Conservation (phyloP, 441 rosid genomes). For the Oxalis stricta region DNA sequence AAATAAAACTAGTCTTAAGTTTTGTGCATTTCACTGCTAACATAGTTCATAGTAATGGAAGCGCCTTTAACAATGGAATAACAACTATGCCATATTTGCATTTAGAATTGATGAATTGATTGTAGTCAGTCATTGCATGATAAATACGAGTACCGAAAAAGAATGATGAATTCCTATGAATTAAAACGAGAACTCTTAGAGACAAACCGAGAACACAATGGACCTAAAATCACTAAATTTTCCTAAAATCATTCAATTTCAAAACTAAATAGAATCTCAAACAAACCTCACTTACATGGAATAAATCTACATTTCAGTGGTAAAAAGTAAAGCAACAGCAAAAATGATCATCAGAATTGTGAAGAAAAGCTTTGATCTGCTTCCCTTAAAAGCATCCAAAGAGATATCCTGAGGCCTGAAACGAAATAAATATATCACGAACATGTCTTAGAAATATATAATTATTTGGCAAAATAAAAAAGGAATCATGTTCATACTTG, state of each 20-base stretch:
- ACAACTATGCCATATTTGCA: constrained; percentile 6
- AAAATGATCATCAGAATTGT: constrained; percentile 17
- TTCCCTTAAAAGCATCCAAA: constrained; percentile 22
- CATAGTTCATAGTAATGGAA: too few relatives aligned
- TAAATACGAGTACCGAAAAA: constrained; percentile 19
- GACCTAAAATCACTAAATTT: constrained; percentile 18
- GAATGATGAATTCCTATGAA: constrained; percentile 23
- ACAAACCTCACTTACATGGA: constrained; percentile 14
- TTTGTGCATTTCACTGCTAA: too few relatives aligned
- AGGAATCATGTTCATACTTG: constrained; percentile 39
- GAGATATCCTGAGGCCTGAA: constrained; percentile 65
- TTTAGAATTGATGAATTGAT: constrained; percentile 20
- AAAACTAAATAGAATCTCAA: constrained; percentile 23
- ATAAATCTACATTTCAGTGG: constrained; percentile 16
- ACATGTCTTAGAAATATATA: background rate
- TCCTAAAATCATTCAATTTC: constrained; percentile 23
- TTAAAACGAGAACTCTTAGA: constrained; percentile 11
- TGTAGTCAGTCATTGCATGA: constrained; percentile 16
- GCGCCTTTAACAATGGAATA: background rate
- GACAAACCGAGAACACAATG: constrained; percentile 9
- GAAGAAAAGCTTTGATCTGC: constrained; percentile 19
- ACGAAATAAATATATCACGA: background rate
- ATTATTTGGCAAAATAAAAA: background rate
- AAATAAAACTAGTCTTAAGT: too few relatives aligned
- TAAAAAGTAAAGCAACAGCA: constrained; percentile 15